Conservation (phyloP, 75 land plant genomes). For the Selaginella moellendorffii region DNA sequence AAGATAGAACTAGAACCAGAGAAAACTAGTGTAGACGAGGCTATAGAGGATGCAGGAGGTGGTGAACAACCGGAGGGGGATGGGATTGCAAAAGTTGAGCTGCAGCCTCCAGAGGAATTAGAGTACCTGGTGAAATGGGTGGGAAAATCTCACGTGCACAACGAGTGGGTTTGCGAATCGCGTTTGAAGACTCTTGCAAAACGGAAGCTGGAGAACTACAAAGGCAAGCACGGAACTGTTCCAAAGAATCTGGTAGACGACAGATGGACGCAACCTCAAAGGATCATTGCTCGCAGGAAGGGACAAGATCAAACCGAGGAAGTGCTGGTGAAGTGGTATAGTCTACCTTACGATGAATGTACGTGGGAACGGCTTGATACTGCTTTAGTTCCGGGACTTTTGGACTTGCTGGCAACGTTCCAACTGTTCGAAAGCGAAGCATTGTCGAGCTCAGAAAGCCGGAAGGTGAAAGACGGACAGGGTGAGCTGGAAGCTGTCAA, state of each 20-base stretch:
- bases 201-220: slow-evolving; percentile 81
- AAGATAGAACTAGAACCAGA: slow-evolving; percentile 5
- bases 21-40: not conserved
- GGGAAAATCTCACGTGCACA: slow-evolving; percentile 82
- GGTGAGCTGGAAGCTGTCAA: slow-evolving; percentile 38
- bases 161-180: slow-evolving; percentile 71
- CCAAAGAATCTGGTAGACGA: slow-evolving; percentile 60
- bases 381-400: slow-evolving; percentile 34
- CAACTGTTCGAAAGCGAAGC: slow-evolving; percentile 46
- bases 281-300: slow-evolving; percentile 43
- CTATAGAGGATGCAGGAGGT: not conserved
- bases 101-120: not conserved
- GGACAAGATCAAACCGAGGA: slow-evolving; percentile 29
- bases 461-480: slow-evolving; percentile 14
- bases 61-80: slow-evolving; percentile 1
- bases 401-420: slow-evolving; percentile 38
- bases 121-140: slow-evolving; percentile 95
- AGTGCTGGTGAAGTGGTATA: slow-evolving; percentile 81
- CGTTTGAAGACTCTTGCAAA: slow-evolving; percentile 57
- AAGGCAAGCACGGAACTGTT: slow-evolving; percentile 60
- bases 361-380: slow-evolving; percentile 79
- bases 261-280: slow-evolving; percentile 65
- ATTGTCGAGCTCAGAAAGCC: slow-evolving; percentile 15
- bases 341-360: slow-evolving; percentile 89
- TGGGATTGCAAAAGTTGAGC: slow-evolving; percentile 9